A percentile compares a stretch with the other conserved stretches of the same genome.
These are phyloP conservation scores for Vanilla planifolia DNA, from an alignment of 106 monocot species.

Conservation along the genomic window DNA sequence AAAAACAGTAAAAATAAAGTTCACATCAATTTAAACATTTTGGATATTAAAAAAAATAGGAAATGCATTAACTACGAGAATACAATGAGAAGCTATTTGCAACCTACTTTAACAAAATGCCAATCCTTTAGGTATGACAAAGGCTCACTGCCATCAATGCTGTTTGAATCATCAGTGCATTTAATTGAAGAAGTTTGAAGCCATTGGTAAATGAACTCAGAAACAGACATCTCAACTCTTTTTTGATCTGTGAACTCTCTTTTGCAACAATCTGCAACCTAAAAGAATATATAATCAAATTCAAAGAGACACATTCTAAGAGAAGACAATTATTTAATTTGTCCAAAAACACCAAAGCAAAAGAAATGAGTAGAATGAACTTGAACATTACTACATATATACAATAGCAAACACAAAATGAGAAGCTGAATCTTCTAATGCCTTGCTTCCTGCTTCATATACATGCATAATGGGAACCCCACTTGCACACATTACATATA, in stretches of 20 bases:
- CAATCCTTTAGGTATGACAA: constrained; percentile 94
- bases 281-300: constrained; percentile 1
- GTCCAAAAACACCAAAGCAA: no score
- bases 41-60: neutral
- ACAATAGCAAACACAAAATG: neutral
- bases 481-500: no score
- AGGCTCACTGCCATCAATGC: constrained; percentile 7
- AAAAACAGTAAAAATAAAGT: neutral
- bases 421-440: no score
- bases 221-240: constrained; percentile 77
- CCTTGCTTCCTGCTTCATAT: no score
- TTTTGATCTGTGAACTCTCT: constrained; percentile 85
- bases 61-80: neutral
- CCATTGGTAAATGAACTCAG: constrained; percentile 63
- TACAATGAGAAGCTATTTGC: neutral
- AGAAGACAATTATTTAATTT: neutral
- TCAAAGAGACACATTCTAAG: neutral
- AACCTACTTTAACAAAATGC: constrained; percentile 89
- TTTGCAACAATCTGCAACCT: constrained; percentile 80
- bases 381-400: neutral
- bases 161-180: constrained; percentile 1
- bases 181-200: constrained; percentile 12
- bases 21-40: neutral
- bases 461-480: no score
- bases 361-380: neutral